Conservation (phyloP, 306 rosid genomes). For the Canavalia ensiformis region DNA sequence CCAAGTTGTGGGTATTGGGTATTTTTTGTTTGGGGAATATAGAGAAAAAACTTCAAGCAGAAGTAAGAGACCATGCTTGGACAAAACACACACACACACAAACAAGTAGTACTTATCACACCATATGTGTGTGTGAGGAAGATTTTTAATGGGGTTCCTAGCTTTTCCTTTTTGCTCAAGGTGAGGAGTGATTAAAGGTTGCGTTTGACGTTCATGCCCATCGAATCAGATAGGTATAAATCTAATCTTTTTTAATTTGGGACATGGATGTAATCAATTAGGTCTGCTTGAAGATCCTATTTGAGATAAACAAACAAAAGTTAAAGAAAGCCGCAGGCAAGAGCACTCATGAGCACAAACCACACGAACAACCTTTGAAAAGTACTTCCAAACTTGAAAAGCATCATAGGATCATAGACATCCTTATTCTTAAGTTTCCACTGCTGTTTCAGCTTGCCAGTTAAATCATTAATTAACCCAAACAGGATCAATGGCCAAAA, state of each 20-base stretch:
- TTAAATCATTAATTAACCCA: conserved; percentile 38
- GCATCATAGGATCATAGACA: conserved; percentile 44
- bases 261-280: conserved; percentile 52
- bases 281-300: conserved; percentile 59
- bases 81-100: conserved; percentile 44
- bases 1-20: conserved; percentile 66
- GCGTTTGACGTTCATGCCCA: conserved; percentile 55
- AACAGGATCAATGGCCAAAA: conserved; percentile 11
- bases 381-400: conserved; percentile 55
- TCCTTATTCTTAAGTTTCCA: conserved; percentile 39
- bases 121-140: conserved; percentile 37
- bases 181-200: conserved; percentile 54
- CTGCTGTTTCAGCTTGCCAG: conserved; percentile 43
- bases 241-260: conserved; percentile 39
- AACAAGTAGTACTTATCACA: conserved; percentile 1
- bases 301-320: conserved; percentile 49
- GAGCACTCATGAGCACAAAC: conserved; percentile 61
- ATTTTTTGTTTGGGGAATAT: conserved; percentile 63
- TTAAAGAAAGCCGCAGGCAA: conserved; percentile 65
- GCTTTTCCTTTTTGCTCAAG: conserved; percentile 48
- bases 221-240: conserved; percentile 48
- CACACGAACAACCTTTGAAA: conserved; percentile 63
- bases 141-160: conserved; percentile 22
- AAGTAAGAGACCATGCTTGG: conserved; percentile 63
- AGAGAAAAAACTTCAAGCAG: conserved; percentile 57